These are phyloP conservation scores for Infundibulicybe gibba DNA, from an alignment of 768 basidiomycete genomes.

Conservation along the genomic window DNA sequence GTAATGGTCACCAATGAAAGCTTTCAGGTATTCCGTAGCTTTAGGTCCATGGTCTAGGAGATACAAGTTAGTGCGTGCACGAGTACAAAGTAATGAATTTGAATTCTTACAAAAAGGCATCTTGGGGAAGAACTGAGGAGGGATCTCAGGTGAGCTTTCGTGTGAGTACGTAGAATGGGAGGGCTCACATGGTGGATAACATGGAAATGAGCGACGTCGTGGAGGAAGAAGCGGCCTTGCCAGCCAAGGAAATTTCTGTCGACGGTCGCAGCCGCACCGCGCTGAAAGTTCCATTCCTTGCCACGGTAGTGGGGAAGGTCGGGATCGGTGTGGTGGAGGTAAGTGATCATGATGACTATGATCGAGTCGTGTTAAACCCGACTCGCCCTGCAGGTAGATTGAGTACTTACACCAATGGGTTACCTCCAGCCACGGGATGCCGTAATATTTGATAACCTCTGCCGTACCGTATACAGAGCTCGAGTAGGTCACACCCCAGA, in stretches of 20 bases:
- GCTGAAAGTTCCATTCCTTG: slow-evolving; percentile 55
- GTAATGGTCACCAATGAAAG: slow-evolving; percentile 50
- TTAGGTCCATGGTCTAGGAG: slow-evolving; percentile 46
- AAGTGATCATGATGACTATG: slow-evolving; percentile 43
- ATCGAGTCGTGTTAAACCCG: neutral
- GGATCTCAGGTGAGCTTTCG: neutral
- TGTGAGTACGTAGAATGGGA: neutral
- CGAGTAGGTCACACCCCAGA: slow-evolving; percentile 32
- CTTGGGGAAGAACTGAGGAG: slow-evolving; percentile 54
- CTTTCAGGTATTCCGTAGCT: slow-evolving; percentile 45
- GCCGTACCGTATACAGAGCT: slow-evolving; percentile 31
- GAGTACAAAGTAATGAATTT: slow-evolving; percentile 1
- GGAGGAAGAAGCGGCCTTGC: slow-evolving; percentile 67
- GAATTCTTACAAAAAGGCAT: slow-evolving; percentile 51
- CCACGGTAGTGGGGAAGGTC: slow-evolving; percentile 54
- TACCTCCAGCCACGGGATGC: slow-evolving; percentile 52
- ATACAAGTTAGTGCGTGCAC: neutral
- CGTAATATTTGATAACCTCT: slow-evolving; percentile 45
- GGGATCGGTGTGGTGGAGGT: slow-evolving; percentile 65
- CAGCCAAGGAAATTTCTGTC: slow-evolving; percentile 57
- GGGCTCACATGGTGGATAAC: slow-evolving; percentile 53
- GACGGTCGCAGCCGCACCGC: slow-evolving; percentile 59
- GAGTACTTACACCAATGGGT: slow-evolving; percentile 47
- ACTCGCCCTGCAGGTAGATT: neutral
- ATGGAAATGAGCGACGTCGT: slow-evolving; percentile 62